phyloP scores from a whole-genome alignment of 2,329 filamentous ascomycete species.

The Fusarium coicis region DNA sequence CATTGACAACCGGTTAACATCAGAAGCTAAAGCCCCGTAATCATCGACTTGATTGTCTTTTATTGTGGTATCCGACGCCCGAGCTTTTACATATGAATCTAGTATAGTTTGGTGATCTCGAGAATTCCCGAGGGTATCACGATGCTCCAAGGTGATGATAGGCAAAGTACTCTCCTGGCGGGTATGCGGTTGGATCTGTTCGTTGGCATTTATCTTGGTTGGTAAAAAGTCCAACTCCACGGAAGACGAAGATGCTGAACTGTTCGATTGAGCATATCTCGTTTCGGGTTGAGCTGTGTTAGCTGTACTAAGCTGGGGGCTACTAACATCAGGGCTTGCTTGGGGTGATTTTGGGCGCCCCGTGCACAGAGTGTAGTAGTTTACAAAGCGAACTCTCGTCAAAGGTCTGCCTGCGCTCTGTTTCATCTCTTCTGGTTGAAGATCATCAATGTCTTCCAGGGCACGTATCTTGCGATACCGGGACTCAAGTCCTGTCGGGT shows the following conservation, averaged over 20 bases:
- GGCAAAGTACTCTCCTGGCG: conserved; percentile 20
- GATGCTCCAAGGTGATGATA: conserved; percentile 35
- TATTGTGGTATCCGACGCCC: neutral
- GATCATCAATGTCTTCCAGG: conserved; percentile 76
- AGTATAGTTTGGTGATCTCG: conserved; percentile 29
- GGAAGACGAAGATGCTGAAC: neutral
- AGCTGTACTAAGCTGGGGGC: conserved; percentile 7
- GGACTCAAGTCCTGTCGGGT: conserved; percentile 74
- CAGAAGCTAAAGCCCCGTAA: conserved; percentile 6
- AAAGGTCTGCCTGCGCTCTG: conserved; percentile 41
- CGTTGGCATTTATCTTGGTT: neutral
- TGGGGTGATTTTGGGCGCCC: conserved; percentile 68
- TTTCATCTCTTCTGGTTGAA: conserved; percentile 44
- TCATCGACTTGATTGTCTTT: neutral
- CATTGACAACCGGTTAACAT: conserved; percentile 43
- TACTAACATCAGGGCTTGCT: conserved; percentile 24
- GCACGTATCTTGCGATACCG: conserved; percentile 77
- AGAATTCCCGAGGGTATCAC: conserved; percentile 28
- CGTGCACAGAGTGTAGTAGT: conserved; percentile 90
- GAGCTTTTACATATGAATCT: conserved; percentile 7
- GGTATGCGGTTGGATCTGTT: neutral
- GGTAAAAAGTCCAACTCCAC: conserved; percentile 9
- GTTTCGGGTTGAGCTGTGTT: neutral
- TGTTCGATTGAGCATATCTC: neutral
- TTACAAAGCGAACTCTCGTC: conserved; percentile 79